Evolutionary conservation across 306 rosid genomes (phyloP).

Genomic region (Fagus crenata): DNA sequence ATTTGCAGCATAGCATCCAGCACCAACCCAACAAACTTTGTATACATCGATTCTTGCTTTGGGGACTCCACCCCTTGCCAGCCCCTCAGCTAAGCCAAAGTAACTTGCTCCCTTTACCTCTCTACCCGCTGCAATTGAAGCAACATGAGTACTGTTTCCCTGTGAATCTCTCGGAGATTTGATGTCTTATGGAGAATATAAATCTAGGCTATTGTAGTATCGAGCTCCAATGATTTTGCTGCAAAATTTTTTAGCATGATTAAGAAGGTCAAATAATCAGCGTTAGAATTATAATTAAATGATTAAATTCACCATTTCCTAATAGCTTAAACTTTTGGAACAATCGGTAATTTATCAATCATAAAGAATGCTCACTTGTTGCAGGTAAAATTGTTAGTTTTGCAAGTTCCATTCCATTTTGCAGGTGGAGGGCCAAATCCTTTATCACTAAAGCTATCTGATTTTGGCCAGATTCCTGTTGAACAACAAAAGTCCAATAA

Average conservation of each 20-base stretch:
- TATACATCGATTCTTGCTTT: conserved; percentile 35
- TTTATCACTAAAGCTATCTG: conserved; percentile 22
- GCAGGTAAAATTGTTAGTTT: conserved; percentile 16
- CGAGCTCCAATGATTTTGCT: conserved; percentile 24
- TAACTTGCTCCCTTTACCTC: conserved; percentile 21
- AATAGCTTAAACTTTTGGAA: too few species aligned
- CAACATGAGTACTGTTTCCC: conserved; percentile 31
- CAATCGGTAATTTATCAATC: too few species aligned
- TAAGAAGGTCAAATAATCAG: neutral
- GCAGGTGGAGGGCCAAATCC: conserved; percentile 25
- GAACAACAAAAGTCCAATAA: neutral
- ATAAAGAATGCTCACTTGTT: conserved; percentile 23
- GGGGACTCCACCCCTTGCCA: conserved; percentile 32
- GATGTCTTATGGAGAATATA: neutral
- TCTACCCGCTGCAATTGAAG: conserved; percentile 37
- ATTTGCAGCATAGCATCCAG: conserved; percentile 24
- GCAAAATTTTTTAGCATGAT: neutral
- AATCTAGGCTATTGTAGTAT: conserved; percentile 2
- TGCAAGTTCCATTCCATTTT: conserved; percentile 22
- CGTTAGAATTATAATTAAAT: too few species aligned
- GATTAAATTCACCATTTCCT: too few species aligned
- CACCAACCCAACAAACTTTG: conserved; percentile 28
- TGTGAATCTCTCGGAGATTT: conserved; percentile 15
- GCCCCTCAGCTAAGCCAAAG: conserved; percentile 27
- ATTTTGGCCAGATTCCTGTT: conserved; percentile 23